Evolutionary conservation across 1,284 basidiomycete genomes (phyloP), one percentile per base, ranked within the genome.

Genomic region (Irpex rosettiformis): DNA sequence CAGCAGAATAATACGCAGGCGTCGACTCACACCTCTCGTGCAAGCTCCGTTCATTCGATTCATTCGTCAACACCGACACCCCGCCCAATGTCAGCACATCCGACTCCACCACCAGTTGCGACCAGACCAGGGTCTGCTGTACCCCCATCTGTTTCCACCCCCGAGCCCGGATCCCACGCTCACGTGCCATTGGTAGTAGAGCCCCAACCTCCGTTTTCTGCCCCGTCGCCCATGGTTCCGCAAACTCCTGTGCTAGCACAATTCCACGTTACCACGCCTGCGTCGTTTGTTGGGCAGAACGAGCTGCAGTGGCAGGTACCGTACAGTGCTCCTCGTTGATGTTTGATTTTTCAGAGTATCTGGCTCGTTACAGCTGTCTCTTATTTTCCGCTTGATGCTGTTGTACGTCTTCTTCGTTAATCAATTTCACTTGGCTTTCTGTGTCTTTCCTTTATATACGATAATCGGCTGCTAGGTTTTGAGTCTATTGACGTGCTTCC

Each of bases 241-340:
- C 33, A 40, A n/a, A 11, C 33, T 40, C 33, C 48, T 51, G 48
- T 51, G 24, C 13, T 6, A 29, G 18, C 48, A 18, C 48, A 28
- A 11, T 51, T 51, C 27, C 48, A 28, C 11, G 48, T 51, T 21
- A 51, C 48, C 48, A 51, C 48, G 7, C 48, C 48, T 29, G 48
- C 22, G 22, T 51, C 48, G 25, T 51, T 18, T 18, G 13, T 28
- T 24, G 48, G 25, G 13, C 48, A 24, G 25, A 25, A 24, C 22
- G 48, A 51, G 4, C 33, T 58, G 10, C 25, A 29, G n/a, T 58
- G 53, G 57, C 57, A 58, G 53, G 25, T 30, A 22, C 53, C 43
- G 43, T 47, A 24, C 43, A 18, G 16, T 24, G n/a, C 43, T 47
- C 43, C 43, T 47, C 22, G 43, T 10, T 47, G 43, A 24, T 8